These are phyloP conservation scores for Orbilia blumenaviensis DNA, from an alignment of 2,329 filamentous ascomycete species.

Conservation along the genomic window DNA sequence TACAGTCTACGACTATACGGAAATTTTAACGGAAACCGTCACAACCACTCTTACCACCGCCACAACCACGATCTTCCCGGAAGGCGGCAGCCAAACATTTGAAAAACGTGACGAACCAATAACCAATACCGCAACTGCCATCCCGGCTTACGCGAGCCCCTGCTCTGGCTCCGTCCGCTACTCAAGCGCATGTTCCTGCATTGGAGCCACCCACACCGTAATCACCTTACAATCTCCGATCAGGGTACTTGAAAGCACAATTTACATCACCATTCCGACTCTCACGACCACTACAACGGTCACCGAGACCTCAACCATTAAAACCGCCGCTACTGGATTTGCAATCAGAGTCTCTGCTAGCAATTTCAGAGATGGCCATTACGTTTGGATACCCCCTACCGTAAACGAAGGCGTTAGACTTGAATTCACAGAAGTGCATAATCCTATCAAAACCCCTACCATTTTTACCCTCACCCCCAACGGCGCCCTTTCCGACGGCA, in stretches of 20 bases:
- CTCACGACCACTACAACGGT: not conserved
- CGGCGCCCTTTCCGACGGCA: not conserved
- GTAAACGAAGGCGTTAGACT: not conserved
- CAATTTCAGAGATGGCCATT: not conserved
- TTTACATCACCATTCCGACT: not conserved
- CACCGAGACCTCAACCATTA: not conserved
- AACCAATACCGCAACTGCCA: not conserved
- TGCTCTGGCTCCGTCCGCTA: slow-evolving; percentile 18
- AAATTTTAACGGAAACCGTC: not conserved
- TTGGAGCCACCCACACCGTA: slow-evolving; percentile 15
- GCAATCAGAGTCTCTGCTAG: not conserved
- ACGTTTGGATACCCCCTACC: not conserved
- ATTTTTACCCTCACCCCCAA: not conserved
- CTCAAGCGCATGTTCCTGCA: slow-evolving; percentile 22
- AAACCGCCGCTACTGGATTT: not conserved
- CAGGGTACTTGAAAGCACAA: not conserved
- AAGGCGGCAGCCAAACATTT: not conserved
- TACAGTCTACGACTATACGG: not conserved
- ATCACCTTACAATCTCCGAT: not conserved
- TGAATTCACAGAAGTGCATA: not conserved
- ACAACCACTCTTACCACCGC: not conserved
- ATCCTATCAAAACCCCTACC: not conserved
- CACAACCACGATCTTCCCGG: not conserved
- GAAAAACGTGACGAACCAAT: not conserved
- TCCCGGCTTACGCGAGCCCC: slow-evolving; percentile 17